Base-by-base conservation (phyloP, 148 eudicot species). In the Amaranthus cruentus region DNA sequence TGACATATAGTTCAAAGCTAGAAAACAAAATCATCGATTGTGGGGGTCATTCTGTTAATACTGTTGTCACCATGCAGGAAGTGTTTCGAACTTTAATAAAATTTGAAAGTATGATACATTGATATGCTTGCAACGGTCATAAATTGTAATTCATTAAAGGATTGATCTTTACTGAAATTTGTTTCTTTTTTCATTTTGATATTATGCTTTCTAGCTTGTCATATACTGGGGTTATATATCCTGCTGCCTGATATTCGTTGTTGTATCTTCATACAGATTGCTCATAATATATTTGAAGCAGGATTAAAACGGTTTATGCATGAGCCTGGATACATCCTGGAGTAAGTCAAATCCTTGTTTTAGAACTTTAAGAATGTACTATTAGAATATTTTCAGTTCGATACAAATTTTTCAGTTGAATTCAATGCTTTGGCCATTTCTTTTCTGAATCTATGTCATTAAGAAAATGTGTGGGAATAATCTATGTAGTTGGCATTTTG, bases 231-330 rank as follows among this genome's bases (percentile, higher is more conserved):
- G 52, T 44, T 78, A 44, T 28, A 28, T 28, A 28, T 28, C 38
- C 42, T 12, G 14, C 54, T 47, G 47, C 28, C 69, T 79, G 56
- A 72, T 75, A 6, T 66, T 6, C 46, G 46, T 11, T 80, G 81
- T 70, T 75, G 54, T 77, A 62, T 48, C 8, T 82, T 77, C 56
- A 58, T 83, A 84, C 89, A 96, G 99, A 69, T 92, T 63, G 99
- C 99, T 61, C 99, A 92, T 77, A 92, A 90, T 76, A 87, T 96
- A 79, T 96, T 90, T 85, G 99, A 96, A 88, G 97, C 84, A 56
- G 99, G 99, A 57, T 77, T 96, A 74, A 96, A 96, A 80, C 89
- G 88, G 50, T 96, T 90, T 79, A 96, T 96, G 97, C 97, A 92
- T 55, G 93, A 92, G 83, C 95, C 99, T 53, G 93, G 86, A 74